Conservation (phyloP, 148 eudicot genomes). For the Fagopyrum homotropicum region DNA sequence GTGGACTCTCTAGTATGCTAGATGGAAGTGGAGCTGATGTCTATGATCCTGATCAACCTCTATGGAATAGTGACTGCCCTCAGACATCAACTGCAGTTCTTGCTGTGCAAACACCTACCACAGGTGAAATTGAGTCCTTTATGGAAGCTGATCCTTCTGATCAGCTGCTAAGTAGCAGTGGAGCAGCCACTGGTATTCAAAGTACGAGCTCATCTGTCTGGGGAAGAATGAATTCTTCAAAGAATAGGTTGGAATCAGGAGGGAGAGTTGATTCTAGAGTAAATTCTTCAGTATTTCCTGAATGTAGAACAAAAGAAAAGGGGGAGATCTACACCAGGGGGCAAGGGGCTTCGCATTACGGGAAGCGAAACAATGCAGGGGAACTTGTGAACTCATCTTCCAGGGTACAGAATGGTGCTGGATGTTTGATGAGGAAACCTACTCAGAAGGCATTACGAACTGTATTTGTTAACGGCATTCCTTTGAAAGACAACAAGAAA, state of each 20-base stretch:
- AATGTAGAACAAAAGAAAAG: conserved; percentile 25
- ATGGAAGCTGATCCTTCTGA: conserved; percentile 41
- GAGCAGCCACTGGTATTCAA: conserved; percentile 40
- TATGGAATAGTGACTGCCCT: conserved; percentile 62
- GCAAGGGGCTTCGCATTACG: conserved; percentile 31
- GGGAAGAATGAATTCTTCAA: conserved; percentile 53
- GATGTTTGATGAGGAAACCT: conserved; percentile 37
- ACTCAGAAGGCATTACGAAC: conserved; percentile 79
- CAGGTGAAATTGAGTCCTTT: conserved; percentile 42
- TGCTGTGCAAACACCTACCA: conserved; percentile 28
- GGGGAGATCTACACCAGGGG: conserved; percentile 26
- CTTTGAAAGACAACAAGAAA: conserved; percentile 70
- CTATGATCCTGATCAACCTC: conserved; percentile 97
- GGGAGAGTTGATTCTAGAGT: conserved; percentile 33
- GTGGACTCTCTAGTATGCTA: conserved; percentile 30
- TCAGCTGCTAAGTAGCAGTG: conserved; percentile 25
- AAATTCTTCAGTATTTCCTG: conserved; percentile 29
- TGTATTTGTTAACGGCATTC: conserved; percentile 74
- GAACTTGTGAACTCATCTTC: conserved; percentile 30
- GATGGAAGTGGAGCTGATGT: conserved; percentile 65
- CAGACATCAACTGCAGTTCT: conserved; percentile 38
- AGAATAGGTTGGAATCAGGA: conserved; percentile 42
- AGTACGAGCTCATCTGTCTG: conserved; percentile 45
- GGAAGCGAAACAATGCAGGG: conserved; percentile 31
- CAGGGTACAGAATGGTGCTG: conserved; percentile 41